Conservation (phyloP, 1,284 basidiomycete species). For the Apiotrichum mycotoxinovorans region DNA sequence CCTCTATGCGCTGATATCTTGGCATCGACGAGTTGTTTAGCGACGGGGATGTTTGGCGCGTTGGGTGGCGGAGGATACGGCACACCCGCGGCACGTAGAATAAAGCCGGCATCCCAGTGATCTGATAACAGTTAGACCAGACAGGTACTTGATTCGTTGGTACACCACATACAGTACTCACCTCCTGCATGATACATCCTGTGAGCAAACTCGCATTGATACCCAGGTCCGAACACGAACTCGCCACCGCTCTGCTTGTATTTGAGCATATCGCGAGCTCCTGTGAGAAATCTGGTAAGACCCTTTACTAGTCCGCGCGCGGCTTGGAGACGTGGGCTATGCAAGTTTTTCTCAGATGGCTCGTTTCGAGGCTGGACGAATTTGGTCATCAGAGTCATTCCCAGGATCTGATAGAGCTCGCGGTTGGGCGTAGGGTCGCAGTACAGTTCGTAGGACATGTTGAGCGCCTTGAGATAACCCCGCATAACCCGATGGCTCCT, state of each 20-base stretch:
- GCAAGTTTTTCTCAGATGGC: background rate
- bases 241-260: conserved; percentile 48
- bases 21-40: background rate
- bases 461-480: conserved; percentile 42
- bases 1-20: background rate
- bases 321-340: background rate
- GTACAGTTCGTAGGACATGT: conserved; percentile 46
- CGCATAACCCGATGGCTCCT: conserved; percentile 46
- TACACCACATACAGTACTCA: background rate
- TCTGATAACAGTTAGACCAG: background rate
- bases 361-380: background rate
- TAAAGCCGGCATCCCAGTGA: background rate
- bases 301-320: conserved; percentile 37
- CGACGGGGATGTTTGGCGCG: background rate
- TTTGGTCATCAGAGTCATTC: conserved; percentile 19
- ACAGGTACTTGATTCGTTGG: too few species aligned
- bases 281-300: conserved; percentile 35
- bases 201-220: conserved; percentile 46
- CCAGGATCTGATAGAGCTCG: conserved; percentile 41
- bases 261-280: conserved; percentile 32
- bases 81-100: background rate
- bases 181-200: conserved; percentile 32
- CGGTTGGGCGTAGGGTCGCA: conserved; percentile 29
- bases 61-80: background rate
- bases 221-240: conserved; percentile 40